Percentiles rank a stretch among this genome's conserved stretches.
Conservation (phyloP, 225 moss, liverwort and hornwort species). For the Lunularia cruciata region DNA sequence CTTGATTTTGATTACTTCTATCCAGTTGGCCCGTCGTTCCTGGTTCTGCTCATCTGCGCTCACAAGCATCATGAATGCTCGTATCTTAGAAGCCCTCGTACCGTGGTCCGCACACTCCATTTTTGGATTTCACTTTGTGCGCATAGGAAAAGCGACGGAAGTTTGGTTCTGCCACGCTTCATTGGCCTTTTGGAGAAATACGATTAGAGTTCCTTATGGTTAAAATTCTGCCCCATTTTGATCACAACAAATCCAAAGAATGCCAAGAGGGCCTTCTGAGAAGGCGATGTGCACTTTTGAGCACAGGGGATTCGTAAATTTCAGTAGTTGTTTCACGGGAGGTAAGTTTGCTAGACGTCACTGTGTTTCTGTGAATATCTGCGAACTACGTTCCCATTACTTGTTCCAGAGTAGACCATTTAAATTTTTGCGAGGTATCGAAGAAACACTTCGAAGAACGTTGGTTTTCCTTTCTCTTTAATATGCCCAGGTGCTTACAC, state of each 20-base stretch:
- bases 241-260: not conserved
- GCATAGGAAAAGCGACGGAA: not conserved
- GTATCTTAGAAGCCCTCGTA: too few relatives aligned
- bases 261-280: not conserved
- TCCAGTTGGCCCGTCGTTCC: not conserved
- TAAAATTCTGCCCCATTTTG: not conserved
- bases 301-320: not conserved
- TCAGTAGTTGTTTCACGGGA: not conserved
- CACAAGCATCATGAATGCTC: not conserved
- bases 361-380: not conserved
- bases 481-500: not conserved
- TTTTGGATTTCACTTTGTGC: not conserved
- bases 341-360: not conserved
- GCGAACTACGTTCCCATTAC: too few relatives aligned
- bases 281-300: not conserved
- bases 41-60: not conserved
- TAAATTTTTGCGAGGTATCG: not conserved
- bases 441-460: not conserved
- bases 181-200: not conserved
- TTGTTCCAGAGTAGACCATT: not conserved
- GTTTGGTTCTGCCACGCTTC: not conserved
- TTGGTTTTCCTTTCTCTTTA: not conserved
- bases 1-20: not conserved
- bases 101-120: not conserved
- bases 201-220: constrained; percentile 9